These are phyloP conservation scores for Gracilaria gracilis DNA, from an alignment of 23 red algal genomes.

Conservation along the genomic window DNA sequence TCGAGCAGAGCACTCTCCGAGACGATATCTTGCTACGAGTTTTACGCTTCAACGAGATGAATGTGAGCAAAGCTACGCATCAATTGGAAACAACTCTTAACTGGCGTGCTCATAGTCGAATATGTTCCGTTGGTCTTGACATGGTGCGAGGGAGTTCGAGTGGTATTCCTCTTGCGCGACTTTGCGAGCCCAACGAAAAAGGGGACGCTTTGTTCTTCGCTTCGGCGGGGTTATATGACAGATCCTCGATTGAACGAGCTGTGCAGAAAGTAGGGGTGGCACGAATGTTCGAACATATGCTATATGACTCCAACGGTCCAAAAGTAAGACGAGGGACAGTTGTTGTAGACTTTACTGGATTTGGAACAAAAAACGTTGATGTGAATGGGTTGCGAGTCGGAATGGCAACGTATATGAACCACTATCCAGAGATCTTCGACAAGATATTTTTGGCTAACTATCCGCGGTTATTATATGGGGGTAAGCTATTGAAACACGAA, in stretches of 20 bases:
- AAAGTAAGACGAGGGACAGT: constrained; percentile 37
- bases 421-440: constrained; percentile 59
- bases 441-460: constrained; percentile 64
- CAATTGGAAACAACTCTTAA: constrained; percentile 41
- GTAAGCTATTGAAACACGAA: constrained; percentile 20
- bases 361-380: constrained; percentile 44
- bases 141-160: constrained; percentile 3
- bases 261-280: constrained; percentile 47
- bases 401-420: constrained; percentile 36
- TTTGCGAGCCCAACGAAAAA: not conserved
- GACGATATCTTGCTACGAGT: constrained; percentile 54
- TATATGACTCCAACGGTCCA: constrained; percentile 57
- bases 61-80: constrained; percentile 4
- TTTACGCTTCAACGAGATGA: constrained; percentile 41
- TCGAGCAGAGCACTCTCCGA: not conserved
- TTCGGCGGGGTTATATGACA: constrained; percentile 20
- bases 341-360: constrained; percentile 56
- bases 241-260: not conserved
- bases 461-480: constrained; percentile 52
- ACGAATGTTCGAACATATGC: constrained; percentile 57
- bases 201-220: constrained; percentile 44
- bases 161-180: constrained; percentile 39
- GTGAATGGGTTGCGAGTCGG: constrained; percentile 22
- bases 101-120: constrained; percentile 34
- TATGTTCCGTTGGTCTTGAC: not conserved